Evolutionary conservation across 257 asterid genomes (phyloP), one percentile per base, ranked within the genome.

Genomic region (Fraxinus americana): DNA sequence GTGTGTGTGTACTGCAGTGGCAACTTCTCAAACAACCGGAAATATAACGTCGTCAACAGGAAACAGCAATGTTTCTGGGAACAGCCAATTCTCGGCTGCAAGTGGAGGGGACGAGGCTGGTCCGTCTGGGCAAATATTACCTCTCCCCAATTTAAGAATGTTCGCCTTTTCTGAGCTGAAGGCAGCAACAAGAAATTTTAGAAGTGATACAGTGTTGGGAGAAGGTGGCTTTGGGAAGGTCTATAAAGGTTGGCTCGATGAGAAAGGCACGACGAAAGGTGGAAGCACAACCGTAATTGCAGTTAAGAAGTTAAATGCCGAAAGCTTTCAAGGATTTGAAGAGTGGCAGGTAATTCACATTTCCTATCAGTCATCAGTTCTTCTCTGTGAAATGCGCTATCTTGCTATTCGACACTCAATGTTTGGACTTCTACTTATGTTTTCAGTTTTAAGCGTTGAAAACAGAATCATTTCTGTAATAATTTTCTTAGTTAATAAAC

Each of bases 181-280:
- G 75, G 72, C 72, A 1, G 86, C 85, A 65, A 83, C 91, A 12
- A 82, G 77, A 52, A 88, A 82, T 78, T 88, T 88, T 78, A 21
- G 72, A 9, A 0, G 9, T 23, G 85, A 83, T 71, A 63, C 65
- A 32, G 57, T 87, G 14, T 11, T 88, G 0, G 91, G 91, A 76
- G 78, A 78, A 67, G 89, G 89, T 39, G 89, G 91, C 0, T 88
- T 88, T 83, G 91, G 91, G 50, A 79, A 0, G 39, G 91, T 87
- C 77, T 87, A 68, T 80, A 87, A 83, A 43, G 89, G 91, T 73
- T 69, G 77, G 79, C 73, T 85, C 13, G 13, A 74, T 11, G 82
- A 74, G 16, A 77, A 70, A 76, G 68, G 71, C 13, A 30, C 68
- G 17, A 9, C 54, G 30, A 61, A 72, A 71, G 39, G 32, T 68